Conservation (phyloP, 164 flowering plant genomes). For the Sedum album region DNA sequence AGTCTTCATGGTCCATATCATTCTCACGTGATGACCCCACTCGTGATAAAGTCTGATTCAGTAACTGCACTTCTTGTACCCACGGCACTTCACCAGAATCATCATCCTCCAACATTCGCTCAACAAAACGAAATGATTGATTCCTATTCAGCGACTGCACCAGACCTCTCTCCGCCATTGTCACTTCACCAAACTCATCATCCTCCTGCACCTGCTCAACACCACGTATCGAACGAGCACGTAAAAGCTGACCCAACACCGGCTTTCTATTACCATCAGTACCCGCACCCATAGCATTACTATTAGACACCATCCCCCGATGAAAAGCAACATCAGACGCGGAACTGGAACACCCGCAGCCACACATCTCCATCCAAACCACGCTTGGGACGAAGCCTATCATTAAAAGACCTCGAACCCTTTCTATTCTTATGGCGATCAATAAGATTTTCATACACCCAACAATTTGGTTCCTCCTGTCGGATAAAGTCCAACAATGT, state of each 20-base stretch:
- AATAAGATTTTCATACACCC: constrained; percentile 12
- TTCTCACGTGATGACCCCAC: not conserved
- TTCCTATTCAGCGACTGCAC: constrained; percentile 1
- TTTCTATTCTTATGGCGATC: constrained; percentile 19
- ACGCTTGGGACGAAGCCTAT: constrained; percentile 42
- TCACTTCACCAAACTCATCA: not conserved
- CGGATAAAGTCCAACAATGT: constrained; percentile 59
- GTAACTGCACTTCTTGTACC: not conserved
- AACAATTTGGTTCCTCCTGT: constrained; percentile 28
- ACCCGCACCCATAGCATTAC: not conserved
- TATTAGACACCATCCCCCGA: constrained; percentile 12
- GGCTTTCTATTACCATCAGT: not conserved
- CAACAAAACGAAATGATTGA: too few species aligned
- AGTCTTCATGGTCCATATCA: not conserved
- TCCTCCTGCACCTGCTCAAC: not conserved
- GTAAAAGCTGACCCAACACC: not conserved
- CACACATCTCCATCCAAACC: constrained; percentile 28
- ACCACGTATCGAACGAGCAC: constrained; percentile 4
- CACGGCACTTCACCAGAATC: not conserved
- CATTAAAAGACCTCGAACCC: constrained; percentile 53
- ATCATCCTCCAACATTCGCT: not conserved
- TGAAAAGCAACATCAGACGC: constrained; percentile 9
- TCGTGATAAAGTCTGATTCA: not conserved
- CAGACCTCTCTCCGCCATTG: not conserved
- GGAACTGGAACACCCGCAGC: constrained; percentile 28